Conservation (phyloP, 2,329 filamentous ascomycete genomes). For the Colletotrichum lupini region DNA sequence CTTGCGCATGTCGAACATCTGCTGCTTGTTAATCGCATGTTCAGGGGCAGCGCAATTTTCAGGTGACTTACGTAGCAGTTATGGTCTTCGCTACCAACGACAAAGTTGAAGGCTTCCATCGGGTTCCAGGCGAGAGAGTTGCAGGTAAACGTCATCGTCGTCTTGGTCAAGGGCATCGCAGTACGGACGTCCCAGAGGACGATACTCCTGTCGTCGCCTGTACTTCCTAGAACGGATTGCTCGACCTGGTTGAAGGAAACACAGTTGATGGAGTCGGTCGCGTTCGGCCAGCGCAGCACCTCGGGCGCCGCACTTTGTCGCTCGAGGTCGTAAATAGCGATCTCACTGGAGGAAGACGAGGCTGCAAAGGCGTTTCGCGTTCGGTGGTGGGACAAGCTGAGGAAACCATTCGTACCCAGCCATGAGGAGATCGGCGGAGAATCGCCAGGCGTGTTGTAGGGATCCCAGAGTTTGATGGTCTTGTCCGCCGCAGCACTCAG, state of each 20-base stretch:
- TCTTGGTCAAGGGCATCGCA: conserved; percentile 82
- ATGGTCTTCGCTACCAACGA: conserved; percentile 93
- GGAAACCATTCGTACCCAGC: conserved; percentile 72
- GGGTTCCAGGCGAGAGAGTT: conserved; percentile 94
- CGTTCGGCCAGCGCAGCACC: conserved; percentile 86
- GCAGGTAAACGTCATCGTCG: conserved; percentile 82
- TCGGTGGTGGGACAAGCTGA: conserved; percentile 82
- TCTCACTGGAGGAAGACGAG: conserved; percentile 77
- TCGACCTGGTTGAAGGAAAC: conserved; percentile 94
- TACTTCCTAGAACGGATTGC: conserved; percentile 88
- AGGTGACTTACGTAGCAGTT: conserved; percentile 67
- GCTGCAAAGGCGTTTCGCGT: conserved; percentile 82
- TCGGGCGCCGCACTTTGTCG: conserved; percentile 84
- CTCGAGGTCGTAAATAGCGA: conserved; percentile 90
- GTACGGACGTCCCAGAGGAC: conserved; percentile 94
- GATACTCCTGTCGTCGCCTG: conserved; percentile 85
- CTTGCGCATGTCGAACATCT: conserved; percentile 91
- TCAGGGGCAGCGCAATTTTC: neutral
- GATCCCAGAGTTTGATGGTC: conserved; percentile 91
- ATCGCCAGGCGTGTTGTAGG: conserved; percentile 78
- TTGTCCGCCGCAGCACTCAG: conserved; percentile 89
- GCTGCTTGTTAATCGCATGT: neutral
- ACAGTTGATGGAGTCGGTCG: conserved; percentile 88
- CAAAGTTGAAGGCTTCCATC: conserved; percentile 96
- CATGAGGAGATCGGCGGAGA: conserved; percentile 84